Conservation (phyloP, 768 basidiomycete genomes). For the Chalciporus piperatus region DNA sequence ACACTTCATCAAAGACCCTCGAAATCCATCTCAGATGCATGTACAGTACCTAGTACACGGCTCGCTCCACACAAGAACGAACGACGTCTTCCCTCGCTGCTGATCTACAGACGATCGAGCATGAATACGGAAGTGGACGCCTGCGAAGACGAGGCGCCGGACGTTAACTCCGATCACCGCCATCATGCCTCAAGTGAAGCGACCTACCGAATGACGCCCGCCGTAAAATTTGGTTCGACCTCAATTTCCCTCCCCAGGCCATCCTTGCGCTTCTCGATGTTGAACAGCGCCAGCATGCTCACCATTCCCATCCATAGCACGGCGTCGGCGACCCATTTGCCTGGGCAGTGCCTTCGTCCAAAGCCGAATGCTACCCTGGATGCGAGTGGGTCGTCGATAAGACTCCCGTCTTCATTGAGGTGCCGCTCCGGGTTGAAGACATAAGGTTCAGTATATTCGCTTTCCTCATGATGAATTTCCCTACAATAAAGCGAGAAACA, state of each 20-base stretch:
- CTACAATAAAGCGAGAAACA: slow-evolving; percentile 1
- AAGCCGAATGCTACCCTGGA: slow-evolving; percentile 31
- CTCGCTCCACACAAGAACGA: slow-evolving; percentile 16
- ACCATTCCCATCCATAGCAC: slow-evolving; percentile 31
- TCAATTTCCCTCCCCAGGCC: slow-evolving; percentile 21
- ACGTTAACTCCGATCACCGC: slow-evolving; percentile 12
- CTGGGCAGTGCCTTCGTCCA: slow-evolving; percentile 31
- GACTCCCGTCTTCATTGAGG: slow-evolving; percentile 20
- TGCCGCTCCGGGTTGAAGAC: slow-evolving; percentile 28
- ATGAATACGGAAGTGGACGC: slow-evolving; percentile 30
- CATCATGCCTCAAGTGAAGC: background rate
- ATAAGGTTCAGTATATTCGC: slow-evolving; percentile 25
- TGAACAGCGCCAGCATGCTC: slow-evolving; percentile 25
- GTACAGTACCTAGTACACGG: background rate
- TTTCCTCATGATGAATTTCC: slow-evolving; percentile 32
- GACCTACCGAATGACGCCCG: slow-evolving; percentile 33
- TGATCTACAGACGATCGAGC: slow-evolving; percentile 30
- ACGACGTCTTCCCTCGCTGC: slow-evolving; percentile 19
- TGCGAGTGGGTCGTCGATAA: slow-evolving; percentile 26
- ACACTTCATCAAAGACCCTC: no score
- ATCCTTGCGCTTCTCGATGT: slow-evolving; percentile 22
- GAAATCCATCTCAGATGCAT: no score
- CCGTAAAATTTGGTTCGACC: slow-evolving; percentile 28
- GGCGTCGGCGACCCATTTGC: slow-evolving; percentile 32
- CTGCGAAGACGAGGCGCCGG: slow-evolving; percentile 19